Evolutionary conservation across 352 stramenopile genomes (phyloP), one percentile per base, ranked within the genome.

Genomic region (Phytophthora nicotianae): DNA sequence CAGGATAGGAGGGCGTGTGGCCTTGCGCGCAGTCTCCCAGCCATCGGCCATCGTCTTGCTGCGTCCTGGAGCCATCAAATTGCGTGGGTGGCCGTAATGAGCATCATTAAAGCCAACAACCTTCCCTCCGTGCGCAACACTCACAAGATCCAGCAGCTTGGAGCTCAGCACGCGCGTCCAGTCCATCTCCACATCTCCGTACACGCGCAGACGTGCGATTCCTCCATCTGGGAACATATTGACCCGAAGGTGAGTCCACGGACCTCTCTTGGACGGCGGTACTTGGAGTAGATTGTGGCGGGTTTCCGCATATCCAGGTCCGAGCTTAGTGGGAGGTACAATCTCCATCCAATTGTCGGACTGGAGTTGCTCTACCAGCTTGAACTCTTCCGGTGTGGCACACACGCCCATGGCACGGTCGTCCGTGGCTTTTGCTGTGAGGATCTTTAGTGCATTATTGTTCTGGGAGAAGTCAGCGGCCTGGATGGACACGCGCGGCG

Each of bases 171-270:
- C 72, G 19, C 67, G 66, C 9, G 62, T 71, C 83, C 86, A 95
- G 70, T 92, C 77, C 49, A 80, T 68, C 20, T 77, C 57, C 14
- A 96, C 87, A 14, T 73, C 64, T 19, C 87, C 88, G 54, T 86
- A 93, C 35, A 96, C 78, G 29, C 93, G 82, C 6, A 98, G 82
- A 19, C 94, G 83, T 58, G 84, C 95, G 3, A 98, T 88, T 35
- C 94, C 93, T 62, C 94, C 96, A 64, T 99, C 94, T 3, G 93
- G 95, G 64, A 91, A 98, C 62, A 98, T 98, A 49, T 88, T 97
- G 17, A 98, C 27, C 23, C 92, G 88, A 54, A 98, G 32, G 59
- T 98, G 88, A 19, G 90, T 98, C 62, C 87, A 93, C 7, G 79
- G 74, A 0, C 65, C 64, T 55, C 60, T 65, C 35, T 82, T 71